Base-by-base conservation (phyloP, 495 filamentous ascomycete genomes). In the Penicillium canescens region DNA sequence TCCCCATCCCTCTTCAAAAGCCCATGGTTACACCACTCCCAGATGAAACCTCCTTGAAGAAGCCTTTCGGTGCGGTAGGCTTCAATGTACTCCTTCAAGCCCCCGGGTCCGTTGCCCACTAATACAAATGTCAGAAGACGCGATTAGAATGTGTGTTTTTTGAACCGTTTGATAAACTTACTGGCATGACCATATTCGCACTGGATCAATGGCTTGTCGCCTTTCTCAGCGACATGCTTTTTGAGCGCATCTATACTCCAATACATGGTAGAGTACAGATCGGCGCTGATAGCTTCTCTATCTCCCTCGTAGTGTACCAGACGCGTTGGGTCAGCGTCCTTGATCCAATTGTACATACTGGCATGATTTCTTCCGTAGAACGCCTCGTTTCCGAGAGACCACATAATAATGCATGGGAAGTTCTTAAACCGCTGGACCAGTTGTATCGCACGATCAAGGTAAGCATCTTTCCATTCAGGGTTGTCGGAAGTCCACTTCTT, bases 11-110 rank as follows among this genome's bases (percentile, higher is more conserved):
- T 79, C 78, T 6, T 82, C 78, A 57, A 76, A 63, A 90, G 69
- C 1, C 86, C 86, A 50, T 89, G 85, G 58, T 88, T 89, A 1
- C 82, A 80, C 86, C 86, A 89, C 58, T 88, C 85, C 85, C 86
- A 89, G 26, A 88, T 78, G 50, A 85, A 88, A 13, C 86, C 86
- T 1, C 86, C 86, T 57, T 88, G 84, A 2, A 89, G 72, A 13
- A 76, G 73, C 0, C 71, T 74, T 51, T 87, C 61, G 24, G 72
- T 66, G 14, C 78, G 75, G 59, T 87, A 89, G 0, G 73, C 72
- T 9, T 85, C 73, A 24, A 83, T 74, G 55, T 89, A 89, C 56
- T 87, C 86, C 62, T 85, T 76, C 9, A 88, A 69, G 20, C 77
- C 79, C 2, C 86, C 86, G 0, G 86, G 86, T 0, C 86, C 86